Evolutionary conservation across 164 flowering plant species (phyloP).

Genomic region (Vitis riparia): DNA sequence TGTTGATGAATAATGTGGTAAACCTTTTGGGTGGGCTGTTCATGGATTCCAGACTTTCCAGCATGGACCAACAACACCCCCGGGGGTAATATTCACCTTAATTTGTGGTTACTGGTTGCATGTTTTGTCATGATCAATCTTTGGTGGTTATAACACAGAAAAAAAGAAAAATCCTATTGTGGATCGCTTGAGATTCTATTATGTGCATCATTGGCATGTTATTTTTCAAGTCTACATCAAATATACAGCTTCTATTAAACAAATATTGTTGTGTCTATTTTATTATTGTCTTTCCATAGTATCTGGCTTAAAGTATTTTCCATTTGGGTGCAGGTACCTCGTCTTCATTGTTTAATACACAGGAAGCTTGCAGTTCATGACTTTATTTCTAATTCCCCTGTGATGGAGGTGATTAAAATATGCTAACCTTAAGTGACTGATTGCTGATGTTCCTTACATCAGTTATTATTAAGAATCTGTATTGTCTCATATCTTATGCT

Average conservation of each 20-base stretch:
- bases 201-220: neutral
- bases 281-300: neutral
- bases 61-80: neutral
- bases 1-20: too few relatives aligned
- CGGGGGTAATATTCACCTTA: neutral
- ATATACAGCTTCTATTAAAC: neutral
- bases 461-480: neutral
- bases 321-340: conserved; percentile 63
- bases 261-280: neutral
- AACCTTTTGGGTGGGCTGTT: too few relatives aligned
- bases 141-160: neutral
- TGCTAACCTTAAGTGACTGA: neutral
- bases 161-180: neutral
- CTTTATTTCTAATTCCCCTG: conserved; percentile 38
- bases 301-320: neutral
- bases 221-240: neutral
- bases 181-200: too few relatives aligned
- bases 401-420: conserved; percentile 48
- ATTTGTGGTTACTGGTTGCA: neutral
- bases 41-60: neutral
- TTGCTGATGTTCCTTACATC: neutral
- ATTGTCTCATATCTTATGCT: neutral
- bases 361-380: conserved; percentile 56
- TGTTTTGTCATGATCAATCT: neutral
- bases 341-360: conserved; percentile 75